Percentiles rank a stretch among this genome's conserved stretches.
Conservation (phyloP, 129 eudicot species). For the Helianthus annuus region DNA sequence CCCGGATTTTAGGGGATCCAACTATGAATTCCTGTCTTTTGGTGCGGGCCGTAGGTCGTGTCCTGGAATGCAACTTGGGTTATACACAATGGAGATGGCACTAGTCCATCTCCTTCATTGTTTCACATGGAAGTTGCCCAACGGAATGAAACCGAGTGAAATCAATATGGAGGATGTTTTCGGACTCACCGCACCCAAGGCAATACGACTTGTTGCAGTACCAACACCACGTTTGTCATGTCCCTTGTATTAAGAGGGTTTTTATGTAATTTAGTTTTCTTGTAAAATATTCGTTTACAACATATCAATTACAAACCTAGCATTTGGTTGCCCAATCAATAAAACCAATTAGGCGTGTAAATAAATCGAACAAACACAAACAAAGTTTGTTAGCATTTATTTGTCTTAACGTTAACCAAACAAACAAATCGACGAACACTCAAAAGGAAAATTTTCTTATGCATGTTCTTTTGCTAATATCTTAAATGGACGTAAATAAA, state of each 20-base stretch:
- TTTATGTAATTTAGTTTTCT: no score
- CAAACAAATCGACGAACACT: no score
- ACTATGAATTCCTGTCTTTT: background rate
- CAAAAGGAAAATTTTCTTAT: no score
- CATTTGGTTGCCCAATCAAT: no score
- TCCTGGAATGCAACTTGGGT: conserved; percentile 10
- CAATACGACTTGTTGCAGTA: background rate
- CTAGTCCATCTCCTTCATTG: conserved; percentile 7
- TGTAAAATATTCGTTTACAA: no score
- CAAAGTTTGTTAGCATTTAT: no score
- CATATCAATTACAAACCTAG: no score
- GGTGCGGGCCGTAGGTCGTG: background rate
- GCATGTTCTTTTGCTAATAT: no score
- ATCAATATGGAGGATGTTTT: background rate
- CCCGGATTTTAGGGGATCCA: background rate
- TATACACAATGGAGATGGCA: conserved; percentile 8
- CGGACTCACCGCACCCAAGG: background rate
- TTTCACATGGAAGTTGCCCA: conserved; percentile 13
- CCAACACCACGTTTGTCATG: background rate
- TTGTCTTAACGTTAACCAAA: no score
- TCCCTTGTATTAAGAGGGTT: background rate
- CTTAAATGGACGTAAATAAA: no score
- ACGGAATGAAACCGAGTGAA: conserved; percentile 2
- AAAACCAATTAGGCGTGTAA: no score
- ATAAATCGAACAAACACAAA: no score